Base-by-base conservation (phyloP, 2,329 filamentous ascomycete genomes). In the Stagonosporopsis cucurbitacearum region DNA sequence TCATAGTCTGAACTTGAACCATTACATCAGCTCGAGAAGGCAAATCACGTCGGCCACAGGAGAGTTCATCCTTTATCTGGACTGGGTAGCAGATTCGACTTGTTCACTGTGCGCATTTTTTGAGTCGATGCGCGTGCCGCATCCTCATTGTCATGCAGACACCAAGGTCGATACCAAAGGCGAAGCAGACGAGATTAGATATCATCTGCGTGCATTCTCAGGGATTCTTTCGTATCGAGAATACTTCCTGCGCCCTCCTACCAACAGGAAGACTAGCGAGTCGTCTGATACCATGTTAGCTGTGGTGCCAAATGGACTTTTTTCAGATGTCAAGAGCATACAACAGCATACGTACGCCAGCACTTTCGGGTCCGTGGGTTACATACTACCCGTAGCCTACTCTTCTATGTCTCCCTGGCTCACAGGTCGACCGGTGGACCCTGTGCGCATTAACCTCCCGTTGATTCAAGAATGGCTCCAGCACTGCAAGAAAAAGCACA, bases 351-450 rank as follows among this genome's bases (percentile, higher is more conserved):
- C 35, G 1, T 45, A 35, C n/a, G 28, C 19, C 7, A 30, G 35
- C 12, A 33, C 20, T 7, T 45, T 45, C 28, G 28, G 42, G 12
- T 45, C 42, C 13, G 28, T 35, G 19, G 42, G 42, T 15, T 45
- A 45, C 28, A 23, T 45, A 45, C 42, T 45, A 23, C 42, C 42
- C 19, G 28, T 45, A 45, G 42, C 42, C 28, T 45, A 33, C 42
- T 33, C 28, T 12, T 45, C 42, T 3, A 45, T 23, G 28, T 45
- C 42, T 23, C 42, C 42, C 13, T 45, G 42, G 42, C 42, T 45
- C 19, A 35, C 28, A 33, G 42, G 42, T 12, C 26, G 42, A 19
- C 42, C 28, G 23, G 42, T 45, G 5, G 19, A 45, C 13, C 5
- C 42, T 4, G 17, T 11, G 19, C 42, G 28, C 19, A 19, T 45